These are phyloP conservation scores for Pichia paraexigua DNA, from an alignment of 805 yeast genomes.

Conservation along the genomic window DNA sequence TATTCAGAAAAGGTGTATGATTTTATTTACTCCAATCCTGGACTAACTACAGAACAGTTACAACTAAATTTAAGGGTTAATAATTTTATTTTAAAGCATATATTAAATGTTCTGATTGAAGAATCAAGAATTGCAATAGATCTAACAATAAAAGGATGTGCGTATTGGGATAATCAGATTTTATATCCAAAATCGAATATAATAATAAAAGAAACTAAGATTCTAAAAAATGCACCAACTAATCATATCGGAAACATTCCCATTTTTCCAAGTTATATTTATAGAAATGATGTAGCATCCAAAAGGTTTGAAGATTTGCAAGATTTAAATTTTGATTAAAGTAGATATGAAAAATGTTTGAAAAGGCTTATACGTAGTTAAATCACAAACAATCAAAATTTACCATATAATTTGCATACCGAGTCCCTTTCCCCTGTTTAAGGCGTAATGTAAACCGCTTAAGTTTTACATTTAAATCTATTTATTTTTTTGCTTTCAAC, in stretches of 20 bases:
- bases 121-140: not conserved
- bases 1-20: constrained; percentile 19
- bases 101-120: constrained; percentile 18
- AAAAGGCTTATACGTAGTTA: too few relatives aligned
- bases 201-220: not conserved
- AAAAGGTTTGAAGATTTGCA: constrained; percentile 1
- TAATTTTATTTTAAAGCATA: constrained; percentile 23
- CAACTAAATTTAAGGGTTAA: constrained; percentile 24
- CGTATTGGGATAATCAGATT: not conserved
- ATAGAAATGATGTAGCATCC: not conserved
- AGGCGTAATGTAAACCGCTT: too few relatives aligned
- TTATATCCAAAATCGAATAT: not conserved
- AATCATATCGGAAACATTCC: not conserved
- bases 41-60: constrained; percentile 23
- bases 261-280: not conserved
- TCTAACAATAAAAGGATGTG: not conserved
- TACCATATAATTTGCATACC: too few relatives aligned
- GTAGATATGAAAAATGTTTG: not conserved
- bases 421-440: too few relatives aligned
- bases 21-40: constrained; percentile 15
- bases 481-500: too few relatives aligned
- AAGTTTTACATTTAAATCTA: too few relatives aligned
- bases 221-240: not conserved
- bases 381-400: too few relatives aligned
- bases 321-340: constrained; percentile 1